Evolutionary conservation across 1,139 yeast genomes (phyloP).

Genomic region (Pichia cactophila): DNA sequence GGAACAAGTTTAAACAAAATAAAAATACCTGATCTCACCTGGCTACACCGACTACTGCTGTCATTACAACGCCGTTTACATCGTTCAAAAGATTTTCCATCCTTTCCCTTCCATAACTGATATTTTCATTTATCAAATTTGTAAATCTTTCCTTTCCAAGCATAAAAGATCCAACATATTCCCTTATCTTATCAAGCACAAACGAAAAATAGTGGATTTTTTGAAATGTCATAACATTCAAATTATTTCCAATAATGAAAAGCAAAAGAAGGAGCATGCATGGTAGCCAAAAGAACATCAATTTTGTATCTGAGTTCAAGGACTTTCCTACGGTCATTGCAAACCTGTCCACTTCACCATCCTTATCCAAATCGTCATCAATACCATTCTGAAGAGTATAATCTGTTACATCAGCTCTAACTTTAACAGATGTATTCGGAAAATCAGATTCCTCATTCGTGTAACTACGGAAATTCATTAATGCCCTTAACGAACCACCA

Average conservation of each 20-base stretch:
- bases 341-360: constrained; percentile 26
- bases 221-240: constrained; percentile 37
- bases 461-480: constrained; percentile 28
- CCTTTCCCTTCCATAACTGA: constrained; percentile 64
- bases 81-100: constrained; percentile 47
- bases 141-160: constrained; percentile 65
- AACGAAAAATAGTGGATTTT: constrained; percentile 19
- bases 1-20: too few relatives aligned
- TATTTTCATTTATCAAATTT: constrained; percentile 41
- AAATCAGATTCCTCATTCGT: constrained; percentile 6
- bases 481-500: constrained; percentile 37
- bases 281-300: constrained; percentile 85
- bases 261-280: constrained; percentile 49
- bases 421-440: background rate
- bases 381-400: background rate
- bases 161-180: constrained; percentile 51
- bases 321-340: constrained; percentile 46
- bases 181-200: constrained; percentile 32
- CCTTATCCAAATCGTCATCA: constrained; percentile 11
- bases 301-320: constrained; percentile 65
- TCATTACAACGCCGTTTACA: constrained; percentile 32
- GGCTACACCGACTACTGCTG: constrained; percentile 25
- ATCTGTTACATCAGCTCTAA: background rate
- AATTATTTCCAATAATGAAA: constrained; percentile 37
- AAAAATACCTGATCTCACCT: background rate